A percentile compares a stretch with the other conserved stretches of the same genome.
Evolutionary conservation across 257 asterid species (phyloP).

Genomic region (Paraleonurus japonicus): DNA sequence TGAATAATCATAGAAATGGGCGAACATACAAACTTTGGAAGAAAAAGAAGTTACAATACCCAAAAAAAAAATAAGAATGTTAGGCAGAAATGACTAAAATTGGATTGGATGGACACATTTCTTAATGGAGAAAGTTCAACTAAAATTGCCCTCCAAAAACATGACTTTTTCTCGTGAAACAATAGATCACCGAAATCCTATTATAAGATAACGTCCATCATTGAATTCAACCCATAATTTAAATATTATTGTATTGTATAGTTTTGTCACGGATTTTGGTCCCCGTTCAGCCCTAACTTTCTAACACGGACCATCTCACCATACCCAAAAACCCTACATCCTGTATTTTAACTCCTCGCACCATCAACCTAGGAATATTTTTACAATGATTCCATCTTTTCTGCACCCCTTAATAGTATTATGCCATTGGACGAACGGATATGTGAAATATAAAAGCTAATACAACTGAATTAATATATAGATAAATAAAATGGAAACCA

Average conservation of each 20-base stretch:
- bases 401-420: no score
- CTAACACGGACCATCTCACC: conserved; percentile 36
- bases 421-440: no score
- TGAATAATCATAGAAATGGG: neutral
- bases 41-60: neutral
- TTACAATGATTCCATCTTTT: no score
- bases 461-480: no score
- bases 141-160: conserved; percentile 13
- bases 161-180: conserved; percentile 10
- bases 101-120: conserved; percentile 2
- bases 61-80: neutral
- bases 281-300: conserved; percentile 21
- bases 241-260: conserved; percentile 5
- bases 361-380: neutral
- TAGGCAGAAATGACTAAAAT: neutral
- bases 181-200: neutral
- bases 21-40: neutral
- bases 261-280: conserved; percentile 10
- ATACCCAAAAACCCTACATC: conserved; percentile 32
- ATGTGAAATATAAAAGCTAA: no score
- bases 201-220: conserved; percentile 27
- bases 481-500: no score
- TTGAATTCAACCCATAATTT: conserved; percentile 31
- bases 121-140: conserved; percentile 5
- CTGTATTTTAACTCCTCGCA: conserved; percentile 7